Evolutionary conservation across 1,284 basidiomycete genomes (phyloP).

Genomic region (Inonotus obliquus): DNA sequence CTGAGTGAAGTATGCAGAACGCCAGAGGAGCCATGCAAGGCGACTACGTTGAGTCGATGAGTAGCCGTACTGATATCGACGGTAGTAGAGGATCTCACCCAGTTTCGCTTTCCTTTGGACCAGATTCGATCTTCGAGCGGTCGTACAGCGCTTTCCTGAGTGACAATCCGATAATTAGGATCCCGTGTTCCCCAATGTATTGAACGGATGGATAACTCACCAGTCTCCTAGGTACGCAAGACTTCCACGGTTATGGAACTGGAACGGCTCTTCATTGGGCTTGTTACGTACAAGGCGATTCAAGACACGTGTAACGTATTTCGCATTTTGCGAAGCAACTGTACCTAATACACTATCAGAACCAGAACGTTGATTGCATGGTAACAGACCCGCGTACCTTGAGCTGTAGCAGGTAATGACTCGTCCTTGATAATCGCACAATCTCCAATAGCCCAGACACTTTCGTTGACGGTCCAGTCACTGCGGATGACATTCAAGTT

Average conservation of each 20-base stretch:
- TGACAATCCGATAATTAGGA: too few species aligned
- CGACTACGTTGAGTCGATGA: constrained; percentile 28
- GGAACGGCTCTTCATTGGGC: constrained; percentile 45
- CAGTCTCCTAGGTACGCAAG: constrained; percentile 81
- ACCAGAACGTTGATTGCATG: not conserved
- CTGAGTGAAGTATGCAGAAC: constrained; percentile 77
- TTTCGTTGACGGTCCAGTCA: constrained; percentile 53
- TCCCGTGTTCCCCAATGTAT: too few species aligned
- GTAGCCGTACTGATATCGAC: not conserved
- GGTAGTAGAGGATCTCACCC: constrained; percentile 35
- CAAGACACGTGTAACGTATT: constrained; percentile 66
- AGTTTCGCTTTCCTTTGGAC: constrained; percentile 58
- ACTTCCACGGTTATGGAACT: constrained; percentile 68
- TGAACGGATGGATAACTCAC: too few species aligned
- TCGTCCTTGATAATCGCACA: constrained; percentile 58
- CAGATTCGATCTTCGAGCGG: constrained; percentile 45
- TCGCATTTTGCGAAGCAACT: constrained; percentile 82
- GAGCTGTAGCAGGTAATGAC: constrained; percentile 78
- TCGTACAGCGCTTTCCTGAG: constrained; percentile 80
- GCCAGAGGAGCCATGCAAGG: constrained; percentile 77
- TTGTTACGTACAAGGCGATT: constrained; percentile 52
- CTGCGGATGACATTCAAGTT: constrained; percentile 55
- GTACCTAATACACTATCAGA: constrained; percentile 19
- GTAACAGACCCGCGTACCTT: constrained; percentile 40
- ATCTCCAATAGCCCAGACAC: constrained; percentile 85